Base-by-base conservation (phyloP, 306 rosid species). In the Inga leiocalycina region DNA sequence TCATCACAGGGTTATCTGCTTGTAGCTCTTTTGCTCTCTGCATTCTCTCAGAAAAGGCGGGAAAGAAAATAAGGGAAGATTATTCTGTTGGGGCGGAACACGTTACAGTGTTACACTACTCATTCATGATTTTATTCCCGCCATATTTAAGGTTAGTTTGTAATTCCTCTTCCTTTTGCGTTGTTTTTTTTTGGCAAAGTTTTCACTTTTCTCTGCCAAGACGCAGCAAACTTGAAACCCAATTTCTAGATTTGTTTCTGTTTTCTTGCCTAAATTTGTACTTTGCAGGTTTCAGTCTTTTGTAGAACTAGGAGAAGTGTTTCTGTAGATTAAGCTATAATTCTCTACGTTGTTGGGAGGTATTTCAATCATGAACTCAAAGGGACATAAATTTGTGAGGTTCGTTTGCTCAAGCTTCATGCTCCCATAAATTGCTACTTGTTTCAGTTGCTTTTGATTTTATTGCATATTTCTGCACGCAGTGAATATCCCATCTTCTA, bases 361-460 rank as follows among this genome's bases (percentile, higher is more conserved):
- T 51, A 67, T 79, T 35, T 66, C 78, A 34, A 81, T 34, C 79
- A 91, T 94, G 97, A 67, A 78, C 48, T 8, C 77, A 45, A 82
- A 67, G 85, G 86, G 79, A 77, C 71, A 54, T 24, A 89, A 80
- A 77, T 87, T 84, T 91, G 90, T 89, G 56, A 94, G 97, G 98
- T 94, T 82, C 74, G 93, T 86, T 71, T 19, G 59, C 76, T 71
- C 52, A 80, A 24, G 32, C 79, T 62, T 83, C 44, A 24, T 73
- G 8, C 41, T 73, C 43, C 39, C 77, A 73, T 20, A n/a, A 65
- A 4, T 84, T 59, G 64, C 49, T 74, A 61, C 34, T 20, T 14
- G 54, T 81, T 66, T 69, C 24, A 71, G 14, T 6, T 24, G 43
- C 20, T 45, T 9, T 44, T 46, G 0, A 52, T 46, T 66, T 46